Conservation (phyloP, 2,329 filamentous ascomycete species). For the Fusarium citri region DNA sequence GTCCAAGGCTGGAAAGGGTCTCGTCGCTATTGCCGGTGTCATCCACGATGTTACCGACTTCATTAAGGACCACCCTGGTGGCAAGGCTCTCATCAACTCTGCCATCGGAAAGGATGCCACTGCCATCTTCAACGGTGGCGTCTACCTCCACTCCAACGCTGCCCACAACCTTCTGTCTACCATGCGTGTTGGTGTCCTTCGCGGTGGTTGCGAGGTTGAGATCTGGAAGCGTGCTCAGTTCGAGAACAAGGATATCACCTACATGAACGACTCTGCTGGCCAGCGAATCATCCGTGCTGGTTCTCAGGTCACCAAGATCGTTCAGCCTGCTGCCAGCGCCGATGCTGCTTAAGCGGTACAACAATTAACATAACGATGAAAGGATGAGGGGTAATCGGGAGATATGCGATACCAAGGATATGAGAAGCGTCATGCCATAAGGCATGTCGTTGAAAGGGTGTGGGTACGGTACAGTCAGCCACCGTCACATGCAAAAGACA, state of each 20-base stretch:
- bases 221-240: constrained; percentile 90
- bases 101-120: constrained; percentile 89
- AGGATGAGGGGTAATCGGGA: constrained; percentile 35
- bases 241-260: constrained; percentile 84
- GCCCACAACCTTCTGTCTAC: constrained; percentile 90
- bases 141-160: constrained; percentile 90
- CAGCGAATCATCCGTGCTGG: constrained; percentile 88
- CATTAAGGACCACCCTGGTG: constrained; percentile 91
- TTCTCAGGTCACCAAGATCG: constrained; percentile 84
- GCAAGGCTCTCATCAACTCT: constrained; percentile 85
- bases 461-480: constrained; percentile 27
- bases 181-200: constrained; percentile 88
- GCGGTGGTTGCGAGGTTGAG: constrained; percentile 88
- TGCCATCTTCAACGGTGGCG: constrained; percentile 90
- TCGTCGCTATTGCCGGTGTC: constrained; percentile 83
- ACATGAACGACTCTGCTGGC: constrained; percentile 83
- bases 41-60: constrained; percentile 88
- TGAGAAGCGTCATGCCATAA: constrained; percentile 17
- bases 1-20: constrained; percentile 78
- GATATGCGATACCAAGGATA: constrained; percentile 27
- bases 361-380: constrained; percentile 23
- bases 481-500: constrained; percentile 37
- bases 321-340: constrained; percentile 82
- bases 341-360: constrained; percentile 74
- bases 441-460: constrained; percentile 33